Evolutionary conservation across 371 early-diverging fungal species (phyloP).

Genomic region (Actinomucor elegans): DNA sequence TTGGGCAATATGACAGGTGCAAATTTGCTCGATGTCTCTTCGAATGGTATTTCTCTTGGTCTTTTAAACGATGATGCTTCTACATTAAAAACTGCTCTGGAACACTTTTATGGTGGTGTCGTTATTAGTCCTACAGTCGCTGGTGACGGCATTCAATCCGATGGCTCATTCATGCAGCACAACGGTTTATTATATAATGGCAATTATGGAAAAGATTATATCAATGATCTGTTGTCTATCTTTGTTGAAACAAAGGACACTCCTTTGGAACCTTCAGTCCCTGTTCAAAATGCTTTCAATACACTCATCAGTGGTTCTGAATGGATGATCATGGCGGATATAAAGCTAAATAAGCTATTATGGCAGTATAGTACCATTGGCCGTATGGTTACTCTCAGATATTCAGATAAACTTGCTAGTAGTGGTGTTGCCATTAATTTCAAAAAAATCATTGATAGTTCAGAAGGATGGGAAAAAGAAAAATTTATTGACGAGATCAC

Average conservation of each 20-base stretch:
- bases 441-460: constrained; percentile 7
- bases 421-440: constrained; percentile 26
- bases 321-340: constrained; percentile 35
- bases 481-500: constrained; percentile 1
- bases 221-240: constrained; percentile 21
- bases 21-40: constrained; percentile 27
- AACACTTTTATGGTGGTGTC: constrained; percentile 18
- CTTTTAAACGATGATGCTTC: constrained; percentile 7
- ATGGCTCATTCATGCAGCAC: constrained; percentile 42
- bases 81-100: constrained; percentile 10
- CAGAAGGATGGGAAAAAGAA: constrained; percentile 17
- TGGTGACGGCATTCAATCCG: constrained; percentile 32
- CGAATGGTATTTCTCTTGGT: constrained; percentile 23
- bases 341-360: constrained; percentile 5
- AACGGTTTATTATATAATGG: constrained; percentile 28
- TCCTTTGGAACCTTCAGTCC: constrained; percentile 2
- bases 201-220: constrained; percentile 34
- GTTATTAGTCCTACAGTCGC: neutral
- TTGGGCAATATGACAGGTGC: constrained; percentile 22
- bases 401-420: constrained; percentile 20
- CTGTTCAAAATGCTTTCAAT: constrained; percentile 13
- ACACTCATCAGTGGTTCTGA: constrained; percentile 28
- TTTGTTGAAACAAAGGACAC: constrained; percentile 24
- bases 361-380: constrained; percentile 39
- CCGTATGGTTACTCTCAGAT: constrained; percentile 30